Evolutionary conservation across 1,139 yeast genomes (phyloP).

Genomic region (Lizanozyma gosingica): DNA sequence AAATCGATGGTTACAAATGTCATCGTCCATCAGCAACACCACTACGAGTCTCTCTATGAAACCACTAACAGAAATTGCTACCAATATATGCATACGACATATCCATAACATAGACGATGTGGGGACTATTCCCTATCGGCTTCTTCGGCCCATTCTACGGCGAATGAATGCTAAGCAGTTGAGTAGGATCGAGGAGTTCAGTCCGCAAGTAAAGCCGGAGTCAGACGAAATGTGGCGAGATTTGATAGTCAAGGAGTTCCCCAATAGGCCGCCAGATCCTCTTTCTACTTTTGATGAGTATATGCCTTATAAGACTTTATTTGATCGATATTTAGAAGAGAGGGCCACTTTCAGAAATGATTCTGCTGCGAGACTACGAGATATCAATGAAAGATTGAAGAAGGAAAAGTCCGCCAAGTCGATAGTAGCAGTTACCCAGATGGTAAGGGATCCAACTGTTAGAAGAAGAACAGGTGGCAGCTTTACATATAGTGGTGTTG

Average conservation of each 20-base stretch:
- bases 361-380: conserved; percentile 29
- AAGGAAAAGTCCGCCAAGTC: conserved; percentile 29
- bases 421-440: conserved; percentile 30
- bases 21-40: background rate
- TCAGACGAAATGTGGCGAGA: conserved; percentile 30
- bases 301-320: conserved; percentile 28
- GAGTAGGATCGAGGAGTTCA: conserved; percentile 20
- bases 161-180: conserved; percentile 35
- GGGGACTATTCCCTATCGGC: conserved; percentile 33
- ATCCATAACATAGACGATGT: conserved; percentile 21
- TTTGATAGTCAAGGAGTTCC: conserved; percentile 30
- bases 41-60: background rate
- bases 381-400: conserved; percentile 24
- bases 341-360: conserved; percentile 30
- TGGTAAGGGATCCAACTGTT: conserved; percentile 32
- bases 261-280: conserved; percentile 22
- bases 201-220: conserved; percentile 25
- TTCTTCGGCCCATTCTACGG: conserved; percentile 25
- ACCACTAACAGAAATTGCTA: background rate
- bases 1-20: no score
- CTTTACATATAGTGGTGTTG: conserved; percentile 1
- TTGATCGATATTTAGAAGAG: conserved; percentile 22
- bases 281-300: conserved; percentile 3
- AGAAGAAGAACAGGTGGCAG: conserved; percentile 13
- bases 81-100: background rate